Evolutionary conservation across 2,329 filamentous ascomycete species (phyloP).

Genomic region (Curvularia hawaiiensis): DNA sequence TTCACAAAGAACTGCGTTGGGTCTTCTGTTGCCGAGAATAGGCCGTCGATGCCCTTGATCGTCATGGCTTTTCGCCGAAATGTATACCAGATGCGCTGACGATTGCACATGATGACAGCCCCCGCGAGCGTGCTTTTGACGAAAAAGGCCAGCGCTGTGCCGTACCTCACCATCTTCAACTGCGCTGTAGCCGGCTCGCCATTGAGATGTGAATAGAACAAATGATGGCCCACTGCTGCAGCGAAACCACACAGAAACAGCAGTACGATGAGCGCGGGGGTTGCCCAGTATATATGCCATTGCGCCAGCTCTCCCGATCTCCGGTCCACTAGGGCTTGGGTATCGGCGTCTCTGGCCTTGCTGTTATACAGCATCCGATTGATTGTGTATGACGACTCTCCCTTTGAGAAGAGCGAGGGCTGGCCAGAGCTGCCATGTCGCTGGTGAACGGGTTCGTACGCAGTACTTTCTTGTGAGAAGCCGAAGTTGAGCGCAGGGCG

Average conservation of each 20-base stretch:
- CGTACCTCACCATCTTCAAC: conserved; percentile 43
- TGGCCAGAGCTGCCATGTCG: conserved; percentile 18
- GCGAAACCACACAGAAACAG: conserved; percentile 40
- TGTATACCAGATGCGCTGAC: conserved; percentile 48
- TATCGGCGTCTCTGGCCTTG: conserved; percentile 38
- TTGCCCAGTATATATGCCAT: conserved; percentile 46
- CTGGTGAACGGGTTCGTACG: conserved; percentile 30
- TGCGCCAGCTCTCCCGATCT: conserved; percentile 43
- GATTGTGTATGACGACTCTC: conserved; percentile 27
- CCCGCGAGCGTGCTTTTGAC: conserved; percentile 46
- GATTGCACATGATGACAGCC: conserved; percentile 42
- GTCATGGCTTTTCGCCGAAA: conserved; percentile 46
- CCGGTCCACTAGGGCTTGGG: conserved; percentile 40
- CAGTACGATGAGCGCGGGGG: conserved; percentile 34
- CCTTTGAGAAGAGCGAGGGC: conserved; percentile 21
- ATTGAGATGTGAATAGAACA: conserved; percentile 41
- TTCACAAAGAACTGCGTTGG: conserved; percentile 41
- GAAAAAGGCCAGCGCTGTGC: conserved; percentile 47
- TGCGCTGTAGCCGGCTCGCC: conserved; percentile 39
- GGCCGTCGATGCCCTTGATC: conserved; percentile 45
- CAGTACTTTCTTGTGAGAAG: conserved; percentile 13
- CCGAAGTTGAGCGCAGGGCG: conserved; percentile 27
- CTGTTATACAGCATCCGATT: conserved; percentile 28
- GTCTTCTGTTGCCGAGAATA: conserved; percentile 46
- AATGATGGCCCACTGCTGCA: conserved; percentile 44